A percentile compares a stretch with the other conserved stretches of the same genome.
Conservation (phyloP, 2,329 filamentous ascomycete genomes). For the Geoglossum cookeanum region DNA sequence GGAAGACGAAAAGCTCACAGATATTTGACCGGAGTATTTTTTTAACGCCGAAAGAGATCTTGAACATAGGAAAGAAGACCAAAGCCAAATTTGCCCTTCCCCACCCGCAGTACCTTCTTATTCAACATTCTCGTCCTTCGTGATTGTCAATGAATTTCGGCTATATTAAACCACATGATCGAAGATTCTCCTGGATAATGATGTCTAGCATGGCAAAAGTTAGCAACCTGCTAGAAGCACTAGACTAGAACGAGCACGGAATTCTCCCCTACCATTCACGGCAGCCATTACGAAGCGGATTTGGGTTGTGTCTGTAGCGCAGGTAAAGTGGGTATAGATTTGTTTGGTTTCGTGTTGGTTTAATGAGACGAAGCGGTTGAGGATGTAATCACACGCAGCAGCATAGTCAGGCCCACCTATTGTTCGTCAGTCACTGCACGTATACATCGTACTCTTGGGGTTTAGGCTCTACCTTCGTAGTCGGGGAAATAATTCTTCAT, state of each 20-base stretch:
- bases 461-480: slow-evolving; percentile 39
- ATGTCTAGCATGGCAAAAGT: slow-evolving; percentile 47
- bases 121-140: neutral
- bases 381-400: slow-evolving; percentile 92
- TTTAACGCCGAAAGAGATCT: neutral
- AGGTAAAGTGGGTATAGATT: slow-evolving; percentile 99
- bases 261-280: slow-evolving; percentile 61
- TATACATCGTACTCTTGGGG: neutral
- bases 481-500: slow-evolving; percentile 64
- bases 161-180: slow-evolving; percentile 90
- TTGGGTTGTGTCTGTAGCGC: slow-evolving; percentile 90
- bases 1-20: neutral
- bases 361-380: slow-evolving; percentile 93
- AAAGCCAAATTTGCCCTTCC: neutral
- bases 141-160: neutral
- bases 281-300: slow-evolving; percentile 99
- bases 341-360: slow-evolving; percentile 99
- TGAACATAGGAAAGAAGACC: neutral
- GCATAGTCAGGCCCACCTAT: slow-evolving; percentile 80
- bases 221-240: neutral
- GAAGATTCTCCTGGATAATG: slow-evolving; percentile 98
- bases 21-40: neutral
- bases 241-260: neutral
- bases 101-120: neutral
- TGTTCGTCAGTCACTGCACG: neutral